Evolutionary conservation across 768 basidiomycete species (phyloP).

Genomic region (Rhizopogon vulgaris): DNA sequence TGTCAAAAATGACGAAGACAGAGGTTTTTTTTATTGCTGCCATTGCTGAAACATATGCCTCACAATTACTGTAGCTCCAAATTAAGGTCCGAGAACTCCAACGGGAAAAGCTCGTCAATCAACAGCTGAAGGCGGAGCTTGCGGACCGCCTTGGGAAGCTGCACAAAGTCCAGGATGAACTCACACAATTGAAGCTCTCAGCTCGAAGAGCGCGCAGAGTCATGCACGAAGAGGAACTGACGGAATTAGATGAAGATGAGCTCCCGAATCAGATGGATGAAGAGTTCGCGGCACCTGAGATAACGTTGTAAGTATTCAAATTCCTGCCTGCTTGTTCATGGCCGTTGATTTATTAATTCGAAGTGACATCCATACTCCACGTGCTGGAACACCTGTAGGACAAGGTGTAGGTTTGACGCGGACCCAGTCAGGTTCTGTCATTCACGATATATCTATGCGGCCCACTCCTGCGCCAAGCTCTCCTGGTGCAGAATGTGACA

Average conservation of each 20-base stretch:
- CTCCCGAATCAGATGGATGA: not conserved
- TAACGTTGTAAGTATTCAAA: not conserved
- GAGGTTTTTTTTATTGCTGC: constrained; percentile 26
- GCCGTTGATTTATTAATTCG: not conserved
- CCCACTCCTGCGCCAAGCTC: constrained; percentile 46
- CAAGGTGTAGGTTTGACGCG: constrained; percentile 19
- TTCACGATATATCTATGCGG: constrained; percentile 39
- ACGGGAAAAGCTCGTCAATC: not conserved
- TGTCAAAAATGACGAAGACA: constrained; percentile 34
- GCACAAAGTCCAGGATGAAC: constrained; percentile 7
- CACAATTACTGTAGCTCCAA: not conserved
- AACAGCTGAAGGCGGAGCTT: constrained; percentile 26
- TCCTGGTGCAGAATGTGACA: constrained; percentile 13
- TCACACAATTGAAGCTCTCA: not conserved
- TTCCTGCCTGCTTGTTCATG: not conserved
- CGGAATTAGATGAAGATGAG: constrained; percentile 7
- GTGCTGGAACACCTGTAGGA: not conserved
- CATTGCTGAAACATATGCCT: not conserved
- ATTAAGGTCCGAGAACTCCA: not conserved
- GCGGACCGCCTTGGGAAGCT: constrained; percentile 15
- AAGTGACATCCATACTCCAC: not conserved
- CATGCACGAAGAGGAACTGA: constrained; percentile 7
- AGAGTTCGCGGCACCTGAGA: not conserved
- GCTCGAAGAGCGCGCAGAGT: not conserved
- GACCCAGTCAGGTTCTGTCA: constrained; percentile 44